Percentiles rank a stretch among this genome's conserved stretches.
These are phyloP conservation scores for Cicer chorassanicum DNA, from an alignment of 306 rosid genomes.

Conservation along the genomic window DNA sequence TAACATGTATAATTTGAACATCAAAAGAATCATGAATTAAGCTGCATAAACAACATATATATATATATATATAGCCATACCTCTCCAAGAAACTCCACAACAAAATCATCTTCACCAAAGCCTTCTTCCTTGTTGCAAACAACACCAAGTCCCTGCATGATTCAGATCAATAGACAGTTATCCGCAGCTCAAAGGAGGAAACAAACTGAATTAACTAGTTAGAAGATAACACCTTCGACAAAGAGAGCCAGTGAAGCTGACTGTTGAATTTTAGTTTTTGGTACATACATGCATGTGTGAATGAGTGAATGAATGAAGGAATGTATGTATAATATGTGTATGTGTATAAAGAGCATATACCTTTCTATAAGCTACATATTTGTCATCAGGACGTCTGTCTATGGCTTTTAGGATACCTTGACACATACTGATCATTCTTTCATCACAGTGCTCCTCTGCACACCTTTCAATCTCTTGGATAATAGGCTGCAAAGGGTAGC, in stretches of 20 bases:
- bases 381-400: conserved; percentile 79
- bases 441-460: conserved; percentile 71
- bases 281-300: background rate
- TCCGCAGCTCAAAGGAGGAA: conserved; percentile 20
- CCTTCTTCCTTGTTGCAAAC: conserved; percentile 92
- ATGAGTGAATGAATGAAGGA: background rate
- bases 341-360: conserved; percentile 48
- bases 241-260: conserved; percentile 18
- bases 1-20: conserved; percentile 21
- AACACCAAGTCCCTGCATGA: conserved; percentile 89
- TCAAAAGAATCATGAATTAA: conserved; percentile 7
- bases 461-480: conserved; percentile 73
- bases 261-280: conserved; percentile 9
- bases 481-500: conserved; percentile 73
- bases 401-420: conserved; percentile 78
- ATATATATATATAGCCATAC: conserved; percentile 53
- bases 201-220: conserved; percentile 3
- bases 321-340: background rate
- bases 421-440: conserved; percentile 68
- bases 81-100: conserved; percentile 98
- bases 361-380: conserved; percentile 96
- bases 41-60: background rate
- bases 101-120: conserved; percentile 83
- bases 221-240: conserved; percentile 11
- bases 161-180: conserved; percentile 45